Conservation (phyloP, 2,329 filamentous ascomycete species). For the Xylaria sp. region DNA sequence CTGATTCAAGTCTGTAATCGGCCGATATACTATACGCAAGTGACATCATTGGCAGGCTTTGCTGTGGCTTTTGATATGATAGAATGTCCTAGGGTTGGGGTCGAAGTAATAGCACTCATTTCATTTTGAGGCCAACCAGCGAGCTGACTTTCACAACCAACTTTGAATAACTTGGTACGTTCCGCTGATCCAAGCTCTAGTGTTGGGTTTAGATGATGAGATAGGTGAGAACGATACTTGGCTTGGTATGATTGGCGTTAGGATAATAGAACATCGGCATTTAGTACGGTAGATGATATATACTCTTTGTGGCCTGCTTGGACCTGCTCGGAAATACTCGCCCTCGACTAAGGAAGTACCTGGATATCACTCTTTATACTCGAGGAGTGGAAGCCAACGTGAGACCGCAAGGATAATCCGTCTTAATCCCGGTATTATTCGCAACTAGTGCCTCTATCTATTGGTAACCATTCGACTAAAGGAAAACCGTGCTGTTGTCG, state of each 20-base stretch:
- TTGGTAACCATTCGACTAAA: conserved; percentile 22
- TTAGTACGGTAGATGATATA: conserved; percentile 72
- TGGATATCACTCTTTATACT: conserved; percentile 73
- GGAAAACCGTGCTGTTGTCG: conserved; percentile 8
- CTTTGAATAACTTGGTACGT: background rate
- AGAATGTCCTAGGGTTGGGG: background rate
- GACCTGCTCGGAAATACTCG: conserved; percentile 67
- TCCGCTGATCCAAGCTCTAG: conserved; percentile 47
- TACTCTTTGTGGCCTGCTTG: conserved; percentile 76
- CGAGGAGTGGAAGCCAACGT: conserved; percentile 59
- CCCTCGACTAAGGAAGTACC: conserved; percentile 69
- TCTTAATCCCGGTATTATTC: background rate
- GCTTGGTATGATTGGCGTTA: conserved; percentile 73
- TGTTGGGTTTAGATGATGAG: conserved; percentile 72
- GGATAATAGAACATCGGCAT: conserved; percentile 69
- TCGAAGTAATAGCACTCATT: background rate
- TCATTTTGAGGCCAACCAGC: background rate
- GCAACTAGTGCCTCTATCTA: conserved; percentile 14
- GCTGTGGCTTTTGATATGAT: too few relatives aligned
- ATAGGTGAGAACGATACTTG: conserved; percentile 60
- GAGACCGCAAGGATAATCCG: conserved; percentile 30
- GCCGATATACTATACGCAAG: background rate
- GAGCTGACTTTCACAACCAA: background rate
- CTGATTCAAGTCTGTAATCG: too few relatives aligned
- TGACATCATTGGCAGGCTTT: background rate